Percentiles rank a stretch among this genome's conserved stretches.
Conservation (phyloP, 225 moss, liverwort and hornwort species). For the Anthoceros angustus region DNA sequence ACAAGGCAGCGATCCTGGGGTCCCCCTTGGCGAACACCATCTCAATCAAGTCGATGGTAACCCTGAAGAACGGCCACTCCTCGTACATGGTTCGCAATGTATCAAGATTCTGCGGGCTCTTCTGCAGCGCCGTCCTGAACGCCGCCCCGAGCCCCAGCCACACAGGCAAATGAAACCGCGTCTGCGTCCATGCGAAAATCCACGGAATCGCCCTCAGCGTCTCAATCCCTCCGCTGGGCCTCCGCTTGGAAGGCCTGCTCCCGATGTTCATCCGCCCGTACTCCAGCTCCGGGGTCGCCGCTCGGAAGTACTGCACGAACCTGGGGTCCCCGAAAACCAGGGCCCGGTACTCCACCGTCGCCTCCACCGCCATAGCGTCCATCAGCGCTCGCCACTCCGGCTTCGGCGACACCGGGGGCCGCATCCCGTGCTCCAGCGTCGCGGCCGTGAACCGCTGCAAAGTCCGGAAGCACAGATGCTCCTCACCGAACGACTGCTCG, state of each 20-base stretch:
- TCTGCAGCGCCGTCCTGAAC: constrained; percentile 23
- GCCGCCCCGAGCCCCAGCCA: constrained; percentile 28
- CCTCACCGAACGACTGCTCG: constrained; percentile 89
- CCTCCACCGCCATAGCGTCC: constrained; percentile 68
- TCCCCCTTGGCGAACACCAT: constrained; percentile 56
- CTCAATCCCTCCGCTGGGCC: background rate
- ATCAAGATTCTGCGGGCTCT: constrained; percentile 19
- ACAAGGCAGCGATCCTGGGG: constrained; percentile 40
- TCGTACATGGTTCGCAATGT: constrained; percentile 39
- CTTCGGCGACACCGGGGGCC: constrained; percentile 60
- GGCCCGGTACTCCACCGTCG: constrained; percentile 69
- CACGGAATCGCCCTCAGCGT: constrained; percentile 5
- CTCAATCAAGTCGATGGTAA: constrained; percentile 46
- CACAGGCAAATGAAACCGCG: constrained; percentile 7
- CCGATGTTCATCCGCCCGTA: constrained; percentile 4
- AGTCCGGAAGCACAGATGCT: constrained; percentile 76
- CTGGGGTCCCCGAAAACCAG: constrained; percentile 65
- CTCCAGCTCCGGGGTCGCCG: constrained; percentile 14
- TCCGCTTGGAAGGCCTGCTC: background rate
- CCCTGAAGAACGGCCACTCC: constrained; percentile 55
- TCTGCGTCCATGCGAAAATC: constrained; percentile 5
- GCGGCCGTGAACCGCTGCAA: constrained; percentile 87
- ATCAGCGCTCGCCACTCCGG: constrained; percentile 72
- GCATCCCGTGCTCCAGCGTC: constrained; percentile 94
- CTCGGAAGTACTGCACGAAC: constrained; percentile 84